These are phyloP conservation scores for Oenanthe javanica DNA, from an alignment of 140 eudicot species.

Conservation along the genomic window DNA sequence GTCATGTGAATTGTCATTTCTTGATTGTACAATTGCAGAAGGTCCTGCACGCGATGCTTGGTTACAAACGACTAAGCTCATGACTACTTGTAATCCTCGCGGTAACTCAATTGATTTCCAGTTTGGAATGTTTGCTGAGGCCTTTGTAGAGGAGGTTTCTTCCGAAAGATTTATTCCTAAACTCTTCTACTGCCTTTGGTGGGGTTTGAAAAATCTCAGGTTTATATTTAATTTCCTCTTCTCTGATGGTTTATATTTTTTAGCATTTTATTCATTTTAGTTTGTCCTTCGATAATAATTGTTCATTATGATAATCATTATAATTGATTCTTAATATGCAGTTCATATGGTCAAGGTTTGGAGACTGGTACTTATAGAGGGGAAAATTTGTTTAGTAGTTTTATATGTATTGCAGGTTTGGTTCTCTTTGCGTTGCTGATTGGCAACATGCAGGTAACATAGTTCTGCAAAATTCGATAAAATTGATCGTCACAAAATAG, in stretches of 20 bases:
- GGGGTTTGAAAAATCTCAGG: constrained; percentile 71
- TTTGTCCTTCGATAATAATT: background rate
- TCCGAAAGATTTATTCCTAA: constrained; percentile 42
- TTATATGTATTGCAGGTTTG: constrained; percentile 59
- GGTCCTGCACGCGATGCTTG: constrained; percentile 32
- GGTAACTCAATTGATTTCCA: constrained; percentile 31
- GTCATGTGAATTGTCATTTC: constrained; percentile 33
- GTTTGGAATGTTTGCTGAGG: constrained; percentile 69
- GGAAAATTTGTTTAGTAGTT: constrained; percentile 49
- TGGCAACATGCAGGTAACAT: constrained; percentile 76
- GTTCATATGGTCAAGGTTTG: constrained; percentile 78
- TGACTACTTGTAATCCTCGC: constrained; percentile 43
- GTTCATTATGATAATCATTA: background rate
- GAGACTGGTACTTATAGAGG: constrained; percentile 35
- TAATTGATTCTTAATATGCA: constrained; percentile 18
- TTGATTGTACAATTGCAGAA: constrained; percentile 32
- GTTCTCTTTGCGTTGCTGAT: constrained; percentile 63
- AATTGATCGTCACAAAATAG: background rate
- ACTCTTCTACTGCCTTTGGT: constrained; percentile 84
- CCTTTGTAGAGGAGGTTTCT: constrained; percentile 46
- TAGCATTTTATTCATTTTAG: background rate
- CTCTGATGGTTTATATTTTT: background rate
- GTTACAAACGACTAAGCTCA: constrained; percentile 42
- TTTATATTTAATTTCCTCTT: background rate
- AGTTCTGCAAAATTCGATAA: background rate